Evolutionary conservation across 768 basidiomycete species (phyloP), one percentile per base, ranked within the genome.

Genomic region (Lactifluus hygrophoroides): DNA sequence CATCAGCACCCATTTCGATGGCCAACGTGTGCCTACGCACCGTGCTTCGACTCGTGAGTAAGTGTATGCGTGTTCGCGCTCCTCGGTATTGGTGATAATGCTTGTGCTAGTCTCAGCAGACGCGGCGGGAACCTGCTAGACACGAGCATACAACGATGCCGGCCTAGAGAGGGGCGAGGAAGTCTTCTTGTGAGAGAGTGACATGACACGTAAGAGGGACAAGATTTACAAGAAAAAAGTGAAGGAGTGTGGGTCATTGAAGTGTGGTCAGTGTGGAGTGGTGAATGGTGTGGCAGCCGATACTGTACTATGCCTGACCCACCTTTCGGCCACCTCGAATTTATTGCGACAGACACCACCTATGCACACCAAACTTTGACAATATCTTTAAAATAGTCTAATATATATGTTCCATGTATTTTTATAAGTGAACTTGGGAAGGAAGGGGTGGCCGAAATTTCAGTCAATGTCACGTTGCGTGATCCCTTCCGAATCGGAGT

Each of bases 1-100:
- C 58, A 60, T 54, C 58, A 60, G 21, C 58, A 49, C 34, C 58
- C 58, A 14, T 55, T 54, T 13, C 42, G 43, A 40, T 25, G 58
- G 11, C 58, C 58, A 35, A 60, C 43, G 21, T 56, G 49, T 43
- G 56, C 54, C 58, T 54, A 60, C 5, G 43, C 54, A 8, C 51
- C 58, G 4, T 28, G 21, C 14, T 50, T 44, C 16, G 42, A 21
- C 8, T 55, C 5, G 58, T 56, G 14, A 60, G 37, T 16, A 60
- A 16, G 13, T 43, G 34, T 30, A 60, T 9, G 19, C 32, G 27
- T 11, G 13, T 3, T 32, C 42, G 11, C 34, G 25, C 5, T 44
- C 25, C 11, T 0, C 5, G 23, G 8, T 14, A 5, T 1, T 28
- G 19, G 51, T 42, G 8, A 11, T 23, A n/a, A n/a, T n/a, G n/a